Percentiles rank a stretch among this genome's conserved stretches.
These are phyloP conservation scores for Eucalyptus grandis DNA, from an alignment of 345 rosid genomes.

Conservation along the genomic window DNA sequence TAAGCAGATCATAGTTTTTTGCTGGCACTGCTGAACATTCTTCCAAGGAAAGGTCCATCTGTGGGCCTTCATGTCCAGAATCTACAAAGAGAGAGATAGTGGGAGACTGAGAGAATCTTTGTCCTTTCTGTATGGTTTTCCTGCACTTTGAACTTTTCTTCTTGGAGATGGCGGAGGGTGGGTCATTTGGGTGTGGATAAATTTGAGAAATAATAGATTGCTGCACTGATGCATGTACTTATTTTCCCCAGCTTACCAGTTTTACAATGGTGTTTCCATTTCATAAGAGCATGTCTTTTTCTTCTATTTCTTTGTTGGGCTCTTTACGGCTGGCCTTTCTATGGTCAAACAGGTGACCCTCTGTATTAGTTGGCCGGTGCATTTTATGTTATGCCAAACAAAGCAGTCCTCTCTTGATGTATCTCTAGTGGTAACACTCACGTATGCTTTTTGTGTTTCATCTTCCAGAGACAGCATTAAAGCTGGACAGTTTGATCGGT, in stretches of 20 bases:
- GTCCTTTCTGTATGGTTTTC: not conserved
- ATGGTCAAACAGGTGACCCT: not conserved
- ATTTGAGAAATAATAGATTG: not conserved
- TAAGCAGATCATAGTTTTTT: not conserved
- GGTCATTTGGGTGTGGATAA: not conserved
- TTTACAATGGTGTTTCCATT: not conserved
- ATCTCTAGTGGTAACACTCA: not conserved
- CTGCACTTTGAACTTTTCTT: not conserved
- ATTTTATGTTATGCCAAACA: not conserved
- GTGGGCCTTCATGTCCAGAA: not conserved
- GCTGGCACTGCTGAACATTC: not conserved
- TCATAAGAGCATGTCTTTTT: not conserved
- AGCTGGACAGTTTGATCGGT: conserved; percentile 73
- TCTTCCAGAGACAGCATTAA: conserved; percentile 77
- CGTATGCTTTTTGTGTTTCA: not conserved
- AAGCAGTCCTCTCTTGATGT: not conserved
- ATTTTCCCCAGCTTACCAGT: not conserved
- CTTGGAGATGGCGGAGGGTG: not conserved
- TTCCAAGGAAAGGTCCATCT: not conserved
- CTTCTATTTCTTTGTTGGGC: not conserved
- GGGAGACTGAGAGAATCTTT: not conserved
- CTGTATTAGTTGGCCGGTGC: not conserved
- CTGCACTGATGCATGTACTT: not conserved
- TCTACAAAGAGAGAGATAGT: not conserved
- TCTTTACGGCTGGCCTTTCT: not conserved